Base-by-base conservation (phyloP, 441 rosid species). In the Erodium moschatum region DNA sequence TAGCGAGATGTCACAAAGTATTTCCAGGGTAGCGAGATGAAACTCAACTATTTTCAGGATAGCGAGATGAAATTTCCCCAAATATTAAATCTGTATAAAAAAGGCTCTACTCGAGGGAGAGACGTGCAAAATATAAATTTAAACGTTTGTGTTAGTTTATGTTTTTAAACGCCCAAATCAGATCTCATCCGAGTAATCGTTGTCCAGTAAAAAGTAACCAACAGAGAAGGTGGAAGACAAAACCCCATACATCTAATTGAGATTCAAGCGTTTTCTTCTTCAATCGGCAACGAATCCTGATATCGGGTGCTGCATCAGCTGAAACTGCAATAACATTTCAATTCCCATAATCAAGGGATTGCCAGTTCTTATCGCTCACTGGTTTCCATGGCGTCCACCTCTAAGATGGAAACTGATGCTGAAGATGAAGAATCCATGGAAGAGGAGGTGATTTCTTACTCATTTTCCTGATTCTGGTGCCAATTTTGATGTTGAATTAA, bases 361-460 rank as follows among this genome's bases (percentile, higher is more conserved):
- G 33, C 64, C 64, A 24, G 21, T 60, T 60, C 64, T 24, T 13
- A 60, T 19, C 64, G 12, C 33, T 60, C 31, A 24, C 64, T 11
- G n/a, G 31, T 60, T 75, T 64, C 68, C 65, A 92, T 92, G 98
- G 93, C 89, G 61, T 84, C 96, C 56, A 76, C 84, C 38, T 79
- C 90, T 82, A 80, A 76, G 77, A 68, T 73, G 64, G 75, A 77
- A 71, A 71, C 78, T 66, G 42, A 38, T 38, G 42, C 42, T 0
- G 42, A 38, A 38, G 67, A 64, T n/a, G 90, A 81, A 75, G 81
- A 70, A 21, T 24, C 64, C 67, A 71, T 31, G 70, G 92, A 87
- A 42, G 89, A 85, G 64, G 91, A 86, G 82, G 92, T 86, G 71
- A 72, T 65, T 29, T 29, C 69, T 48, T 69, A 15, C 29, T 56